phyloP scores from a whole-genome alignment of 345 rosid species.

The Pugionium dolabratum region DNA sequence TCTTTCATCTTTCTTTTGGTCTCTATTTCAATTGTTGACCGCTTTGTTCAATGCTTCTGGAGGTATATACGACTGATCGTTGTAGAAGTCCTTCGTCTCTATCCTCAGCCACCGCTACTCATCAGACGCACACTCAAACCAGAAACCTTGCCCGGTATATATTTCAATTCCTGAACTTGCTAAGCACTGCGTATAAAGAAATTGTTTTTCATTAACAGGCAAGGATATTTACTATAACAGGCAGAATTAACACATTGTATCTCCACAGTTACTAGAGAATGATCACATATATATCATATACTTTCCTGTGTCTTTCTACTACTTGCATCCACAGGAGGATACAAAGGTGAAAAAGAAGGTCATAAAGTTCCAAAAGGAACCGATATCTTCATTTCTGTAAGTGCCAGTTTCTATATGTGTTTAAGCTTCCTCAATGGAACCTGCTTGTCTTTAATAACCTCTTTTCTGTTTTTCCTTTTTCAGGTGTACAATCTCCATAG shows the following conservation, averaged over 20 bases:
- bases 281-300: neutral
- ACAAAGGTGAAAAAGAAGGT: constrained; percentile 72
- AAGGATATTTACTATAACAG: neutral
- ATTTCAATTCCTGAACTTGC: neutral
- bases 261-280: neutral
- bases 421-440: neutral
- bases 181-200: neutral
- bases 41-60: constrained; percentile 22
- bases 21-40: neutral
- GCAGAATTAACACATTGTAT: constrained; percentile 5
- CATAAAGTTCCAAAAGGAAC: constrained; percentile 78
- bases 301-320: neutral
- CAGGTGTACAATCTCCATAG: constrained; percentile 92
- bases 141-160: constrained; percentile 75
- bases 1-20: neutral
- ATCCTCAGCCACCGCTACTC: constrained; percentile 92
- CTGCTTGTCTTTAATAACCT: neutral
- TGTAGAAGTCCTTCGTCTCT: constrained; percentile 86
- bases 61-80: constrained; percentile 82
- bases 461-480: constrained; percentile 12
- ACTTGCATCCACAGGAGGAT: constrained; percentile 61
- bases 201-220: neutral
- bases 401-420: constrained; percentile 24
- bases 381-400: constrained; percentile 85
- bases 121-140: constrained; percentile 76